Conservation (phyloP, 768 basidiomycete species). For the Xerocomellus intermedius region DNA sequence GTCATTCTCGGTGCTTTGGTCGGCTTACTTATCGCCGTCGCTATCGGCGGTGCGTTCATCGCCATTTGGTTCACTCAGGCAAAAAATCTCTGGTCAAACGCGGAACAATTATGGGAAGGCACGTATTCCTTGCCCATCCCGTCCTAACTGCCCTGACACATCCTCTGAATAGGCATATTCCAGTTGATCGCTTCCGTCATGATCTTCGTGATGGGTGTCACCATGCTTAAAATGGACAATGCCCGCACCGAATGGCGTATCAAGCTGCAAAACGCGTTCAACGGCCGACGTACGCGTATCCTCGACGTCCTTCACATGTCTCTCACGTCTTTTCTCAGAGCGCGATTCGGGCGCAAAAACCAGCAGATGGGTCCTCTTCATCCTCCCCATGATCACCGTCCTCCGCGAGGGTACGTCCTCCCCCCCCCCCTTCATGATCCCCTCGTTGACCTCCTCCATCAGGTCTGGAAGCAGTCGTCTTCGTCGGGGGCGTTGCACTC, state of each 20-base stretch:
- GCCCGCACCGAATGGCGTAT: constrained; percentile 93
- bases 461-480: constrained; percentile 89
- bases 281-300: constrained; percentile 45
- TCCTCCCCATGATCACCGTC: constrained; percentile 89
- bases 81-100: constrained; percentile 74
- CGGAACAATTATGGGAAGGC: constrained; percentile 95
- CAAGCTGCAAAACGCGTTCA: constrained; percentile 81
- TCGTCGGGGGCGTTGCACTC: constrained; percentile 91
- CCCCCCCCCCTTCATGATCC: no score
- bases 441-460: neutral
- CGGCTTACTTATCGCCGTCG: constrained; percentile 77
- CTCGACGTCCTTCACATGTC: neutral
- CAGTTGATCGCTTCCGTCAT: constrained; percentile 69
- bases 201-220: constrained; percentile 91
- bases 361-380: constrained; percentile 84
- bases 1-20: constrained; percentile 72
- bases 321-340: constrained; percentile 25
- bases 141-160: neutral
- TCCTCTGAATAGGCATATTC: constrained; percentile 53
- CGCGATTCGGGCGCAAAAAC: constrained; percentile 49
- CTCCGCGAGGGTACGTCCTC: constrained; percentile 74
- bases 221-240: constrained; percentile 94
- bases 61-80: constrained; percentile 95
- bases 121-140: constrained; percentile 5
- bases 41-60: constrained; percentile 90